phyloP scores from a whole-genome alignment of 148 eudicot species.

The Cornus controversa region DNA sequence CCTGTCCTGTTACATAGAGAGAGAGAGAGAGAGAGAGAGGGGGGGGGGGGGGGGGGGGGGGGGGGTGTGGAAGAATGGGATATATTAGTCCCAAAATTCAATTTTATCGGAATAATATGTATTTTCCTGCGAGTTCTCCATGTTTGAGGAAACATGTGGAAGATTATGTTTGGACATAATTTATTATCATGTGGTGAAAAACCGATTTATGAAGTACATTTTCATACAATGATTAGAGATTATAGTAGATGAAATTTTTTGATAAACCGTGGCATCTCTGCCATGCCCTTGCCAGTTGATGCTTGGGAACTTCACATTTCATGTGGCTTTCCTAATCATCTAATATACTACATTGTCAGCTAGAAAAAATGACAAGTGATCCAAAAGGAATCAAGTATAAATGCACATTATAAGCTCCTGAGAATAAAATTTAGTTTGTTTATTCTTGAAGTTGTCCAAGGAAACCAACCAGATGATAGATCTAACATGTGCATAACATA shows the following conservation, averaged over 20 bases:
- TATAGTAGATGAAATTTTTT: not conserved
- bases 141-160: not conserved
- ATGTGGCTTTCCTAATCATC: conserved; percentile 1
- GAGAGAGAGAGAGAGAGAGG: too few relatives aligned
- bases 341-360: not conserved
- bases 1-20: not conserved
- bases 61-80: too few relatives aligned
- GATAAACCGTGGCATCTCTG: not conserved
- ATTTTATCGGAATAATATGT: too few relatives aligned
- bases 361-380: not conserved
- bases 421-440: not conserved
- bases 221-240: not conserved
- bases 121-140: not conserved
- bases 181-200: not conserved
- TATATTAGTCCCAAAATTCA: too few relatives aligned
- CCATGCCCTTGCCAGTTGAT: not conserved
- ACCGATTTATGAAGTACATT: not conserved
- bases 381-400: not conserved
- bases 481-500: too few relatives aligned
- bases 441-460: not conserved
- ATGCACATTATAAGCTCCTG: too few relatives aligned
- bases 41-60: too few relatives aligned
- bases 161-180: not conserved
- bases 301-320: not conserved
- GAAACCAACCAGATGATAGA: not conserved